Percentiles rank a stretch among this genome's conserved stretches.
These are phyloP conservation scores for Phytophthora kernoviae DNA, from an alignment of 352 stramenopile species.

Conservation along the genomic window DNA sequence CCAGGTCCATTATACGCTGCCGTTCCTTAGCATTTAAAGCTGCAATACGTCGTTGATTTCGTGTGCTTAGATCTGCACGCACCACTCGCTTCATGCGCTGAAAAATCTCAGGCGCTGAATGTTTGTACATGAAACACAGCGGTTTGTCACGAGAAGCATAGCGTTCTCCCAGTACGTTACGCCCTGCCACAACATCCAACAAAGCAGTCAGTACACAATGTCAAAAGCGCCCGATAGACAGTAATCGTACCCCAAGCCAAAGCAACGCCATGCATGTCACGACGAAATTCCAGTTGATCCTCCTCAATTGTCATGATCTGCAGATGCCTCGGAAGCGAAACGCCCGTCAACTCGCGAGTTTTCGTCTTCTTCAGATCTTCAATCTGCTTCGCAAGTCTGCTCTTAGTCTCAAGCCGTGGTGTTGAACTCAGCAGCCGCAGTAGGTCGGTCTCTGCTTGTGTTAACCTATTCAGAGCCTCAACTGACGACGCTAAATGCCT, in stretches of 20 bases:
- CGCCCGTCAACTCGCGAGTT: conserved; percentile 3
- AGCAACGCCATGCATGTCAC: conserved; percentile 22
- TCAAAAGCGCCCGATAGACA: background rate
- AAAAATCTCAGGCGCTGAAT: conserved; percentile 29
- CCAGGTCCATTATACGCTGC: conserved; percentile 27
- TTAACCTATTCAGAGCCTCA: conserved; percentile 1
- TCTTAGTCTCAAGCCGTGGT: conserved; percentile 1
- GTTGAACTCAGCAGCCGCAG: conserved; percentile 19
- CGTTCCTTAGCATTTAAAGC: conserved; percentile 30
- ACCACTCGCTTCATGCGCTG: conserved; percentile 33
- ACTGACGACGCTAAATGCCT: conserved; percentile 1
- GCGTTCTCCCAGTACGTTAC: conserved; percentile 32
- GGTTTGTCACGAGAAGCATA: conserved; percentile 21
- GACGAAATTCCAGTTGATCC: conserved; percentile 33
- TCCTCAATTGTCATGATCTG: conserved; percentile 21
- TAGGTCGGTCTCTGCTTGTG: conserved; percentile 15
- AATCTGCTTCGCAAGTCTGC: conserved; percentile 12
- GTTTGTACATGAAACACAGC: conserved; percentile 24
- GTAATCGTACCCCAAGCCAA: conserved; percentile 19
- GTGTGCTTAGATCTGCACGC: conserved; percentile 29
- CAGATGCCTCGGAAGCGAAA: conserved; percentile 16
- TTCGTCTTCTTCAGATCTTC: conserved; percentile 3
- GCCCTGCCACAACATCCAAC: conserved; percentile 10
- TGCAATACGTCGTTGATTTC: conserved; percentile 35
- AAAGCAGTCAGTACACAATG: background rate